Conservation (phyloP, 176 grass and related monocot species). For the Luzula sylvatica region DNA sequence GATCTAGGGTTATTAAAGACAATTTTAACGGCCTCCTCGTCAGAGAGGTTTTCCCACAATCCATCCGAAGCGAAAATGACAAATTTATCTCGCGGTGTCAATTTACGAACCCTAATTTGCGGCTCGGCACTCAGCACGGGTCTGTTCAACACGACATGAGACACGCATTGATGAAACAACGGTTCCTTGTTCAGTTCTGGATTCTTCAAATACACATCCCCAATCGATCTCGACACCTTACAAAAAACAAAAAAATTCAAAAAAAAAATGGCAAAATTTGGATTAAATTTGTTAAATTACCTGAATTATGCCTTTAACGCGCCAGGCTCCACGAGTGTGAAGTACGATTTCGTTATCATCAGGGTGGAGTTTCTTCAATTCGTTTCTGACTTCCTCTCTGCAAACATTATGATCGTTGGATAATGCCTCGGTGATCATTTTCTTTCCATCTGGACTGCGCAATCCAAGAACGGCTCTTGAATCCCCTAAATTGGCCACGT, state of each 20-base stretch:
- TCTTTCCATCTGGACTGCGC: conserved; percentile 26
- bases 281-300: conserved; percentile 19
- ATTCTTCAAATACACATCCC: conserved; percentile 85
- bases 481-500: conserved; percentile 80
- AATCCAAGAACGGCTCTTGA: conserved; percentile 73
- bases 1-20: conserved; percentile 78
- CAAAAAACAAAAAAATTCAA: conserved; percentile 1
- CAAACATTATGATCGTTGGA: conserved; percentile 62
- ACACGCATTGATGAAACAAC: conserved; percentile 34
- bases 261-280: background rate
- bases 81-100: conserved; percentile 53
- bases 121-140: conserved; percentile 77
- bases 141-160: conserved; percentile 44
- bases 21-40: conserved; percentile 70
- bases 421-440: conserved; percentile 52
- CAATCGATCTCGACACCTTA: conserved; percentile 83
- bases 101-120: conserved; percentile 44
- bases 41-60: conserved; percentile 79
- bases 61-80: conserved; percentile 91
- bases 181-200: conserved; percentile 57
- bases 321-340: conserved; percentile 57
- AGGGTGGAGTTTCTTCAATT: conserved; percentile 48
- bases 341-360: conserved; percentile 77
- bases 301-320: conserved; percentile 92
- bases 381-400: conserved; percentile 43